Percentiles rank a stretch among this genome's conserved stretches.
These are phyloP conservation scores for Penicillium malachiteum DNA, from an alignment of 495 filamentous ascomycete genomes.

Conservation along the genomic window DNA sequence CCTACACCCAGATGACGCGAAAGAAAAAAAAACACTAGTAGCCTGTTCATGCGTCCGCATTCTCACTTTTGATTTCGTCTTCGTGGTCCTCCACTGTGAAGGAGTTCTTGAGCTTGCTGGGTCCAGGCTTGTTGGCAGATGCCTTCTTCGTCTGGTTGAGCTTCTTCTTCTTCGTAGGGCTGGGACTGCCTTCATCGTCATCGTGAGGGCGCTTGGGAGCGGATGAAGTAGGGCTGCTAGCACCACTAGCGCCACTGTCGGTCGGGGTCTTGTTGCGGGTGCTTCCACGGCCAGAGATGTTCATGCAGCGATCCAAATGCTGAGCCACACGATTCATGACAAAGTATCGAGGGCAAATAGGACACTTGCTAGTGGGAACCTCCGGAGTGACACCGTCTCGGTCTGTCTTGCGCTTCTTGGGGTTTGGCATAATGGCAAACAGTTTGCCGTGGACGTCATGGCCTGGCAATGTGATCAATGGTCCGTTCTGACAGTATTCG, in stretches of 20 bases:
- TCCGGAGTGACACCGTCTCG: conserved; percentile 29
- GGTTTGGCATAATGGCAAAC: conserved; percentile 60
- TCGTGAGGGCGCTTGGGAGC: conserved; percentile 42
- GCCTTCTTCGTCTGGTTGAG: conserved; percentile 40
- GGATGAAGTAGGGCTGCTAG: conserved; percentile 36
- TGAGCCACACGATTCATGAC: conserved; percentile 63
- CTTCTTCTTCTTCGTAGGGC: conserved; percentile 49
- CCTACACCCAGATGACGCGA: conserved; percentile 15
- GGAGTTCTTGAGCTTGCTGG: conserved; percentile 48
- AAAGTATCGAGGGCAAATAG: conserved; percentile 60
- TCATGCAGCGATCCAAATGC: conserved; percentile 79
- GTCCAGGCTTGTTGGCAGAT: conserved; percentile 38
- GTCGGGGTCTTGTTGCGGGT: conserved; percentile 46
- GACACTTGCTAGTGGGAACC: conserved; percentile 69
- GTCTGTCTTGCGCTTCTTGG: conserved; percentile 50
- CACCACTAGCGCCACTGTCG: conserved; percentile 35
- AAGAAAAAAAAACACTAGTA: conserved; percentile 6
- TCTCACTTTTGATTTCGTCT: conserved; percentile 30
- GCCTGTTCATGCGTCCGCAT: conserved; percentile 16
- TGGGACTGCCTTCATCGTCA: conserved; percentile 37
- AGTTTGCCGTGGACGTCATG: conserved; percentile 84
- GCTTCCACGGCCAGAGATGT: conserved; percentile 67
- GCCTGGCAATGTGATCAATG: conserved; percentile 68
- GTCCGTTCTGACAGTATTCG: conserved; percentile 74
- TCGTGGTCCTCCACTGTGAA: conserved; percentile 32